These are phyloP conservation scores for Thelonectria olida DNA, from an alignment of 2,329 filamentous ascomycete species.

Conservation along the genomic window DNA sequence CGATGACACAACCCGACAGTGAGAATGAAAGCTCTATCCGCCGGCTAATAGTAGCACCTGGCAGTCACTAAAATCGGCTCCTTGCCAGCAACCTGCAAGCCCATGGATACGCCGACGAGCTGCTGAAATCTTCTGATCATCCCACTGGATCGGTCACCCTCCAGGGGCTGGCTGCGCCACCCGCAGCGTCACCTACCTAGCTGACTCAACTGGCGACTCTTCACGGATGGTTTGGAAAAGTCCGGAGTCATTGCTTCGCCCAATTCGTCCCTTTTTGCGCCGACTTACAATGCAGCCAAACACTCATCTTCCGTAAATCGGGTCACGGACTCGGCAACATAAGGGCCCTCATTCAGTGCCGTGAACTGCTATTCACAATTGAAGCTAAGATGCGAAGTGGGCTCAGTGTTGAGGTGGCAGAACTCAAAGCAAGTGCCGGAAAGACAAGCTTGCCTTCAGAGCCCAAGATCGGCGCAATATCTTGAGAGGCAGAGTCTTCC, in stretches of 20 bases:
- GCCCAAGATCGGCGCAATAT: slow-evolving; percentile 36
- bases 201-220: slow-evolving; percentile 18
- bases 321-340: neutral
- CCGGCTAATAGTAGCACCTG: slow-evolving; percentile 26
- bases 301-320: neutral
- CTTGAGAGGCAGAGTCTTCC: slow-evolving; percentile 27
- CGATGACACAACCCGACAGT: slow-evolving; percentile 21
- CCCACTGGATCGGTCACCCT: slow-evolving; percentile 35
- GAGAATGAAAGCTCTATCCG: slow-evolving; percentile 1
- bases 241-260: neutral
- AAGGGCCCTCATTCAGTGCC: neutral
- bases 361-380: neutral
- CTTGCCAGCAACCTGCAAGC: slow-evolving; percentile 23
- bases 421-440: slow-evolving; percentile 20
- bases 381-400: slow-evolving; percentile 23
- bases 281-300: neutral
- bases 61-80: slow-evolving; percentile 27
- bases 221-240: neutral
- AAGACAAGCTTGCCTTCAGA: slow-evolving; percentile 12
- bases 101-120: slow-evolving; percentile 19
- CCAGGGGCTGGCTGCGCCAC: slow-evolving; percentile 39
- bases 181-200: slow-evolving; percentile 19
- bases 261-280: slow-evolving; percentile 3
- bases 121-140: slow-evolving; percentile 34
- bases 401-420: slow-evolving; percentile 33